Base-by-base conservation (phyloP, 2,329 filamentous ascomycete genomes). In the Penicillium verrucosum region DNA sequence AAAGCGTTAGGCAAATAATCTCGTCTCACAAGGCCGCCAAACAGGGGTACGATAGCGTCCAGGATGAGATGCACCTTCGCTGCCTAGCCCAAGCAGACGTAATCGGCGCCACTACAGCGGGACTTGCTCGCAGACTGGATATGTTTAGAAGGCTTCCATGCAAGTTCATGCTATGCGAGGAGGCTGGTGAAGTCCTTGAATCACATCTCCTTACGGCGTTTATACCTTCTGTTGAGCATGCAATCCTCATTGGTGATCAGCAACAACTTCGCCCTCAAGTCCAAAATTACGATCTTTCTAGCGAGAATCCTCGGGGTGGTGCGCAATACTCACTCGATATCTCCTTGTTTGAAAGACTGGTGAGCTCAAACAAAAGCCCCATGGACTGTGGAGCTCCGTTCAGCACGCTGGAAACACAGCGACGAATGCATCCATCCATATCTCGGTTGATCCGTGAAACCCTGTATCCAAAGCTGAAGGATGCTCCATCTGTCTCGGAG, bases 381-480 rank as follows among this genome's bases (percentile, higher is more conserved):
- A 56, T 40, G 60, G 59, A 3, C 45, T 60, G 10, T 57, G 50
- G 29, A 51, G 18, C 79, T 11, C 77, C 78, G 4, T 73, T 72
- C 49, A 71, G 63, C 46, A 74, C 70, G 4, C 73, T 89, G 3
- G 74, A 85, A 11, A 80, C 79, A 0, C 87, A 90, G 65, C 75
- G 85, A 12, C 79, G 87, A 11, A 90, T 90, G 86, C 79, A 82
- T 50, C 87, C 87, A 0, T 77, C 76, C 0, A 86, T 90, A 10
- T 80, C 88, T 0, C 68, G 70, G 1, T 77, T 90, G 0, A 75
- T 90, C 9, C 76, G 84, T 0, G 70, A 77, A 0, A 82, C 82
- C 0, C 16, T 34, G 29, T 56, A 56, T 38, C 67, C 88, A 0
- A 89, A 90, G 0, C 72, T 90, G 0, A 51, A 78, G 14, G 86